A percentile compares a stretch with the other conserved stretches of the same genome.
phyloP scores from a whole-genome alignment of 495 filamentous ascomycete genomes.

The Penicillium tannophilum region DNA sequence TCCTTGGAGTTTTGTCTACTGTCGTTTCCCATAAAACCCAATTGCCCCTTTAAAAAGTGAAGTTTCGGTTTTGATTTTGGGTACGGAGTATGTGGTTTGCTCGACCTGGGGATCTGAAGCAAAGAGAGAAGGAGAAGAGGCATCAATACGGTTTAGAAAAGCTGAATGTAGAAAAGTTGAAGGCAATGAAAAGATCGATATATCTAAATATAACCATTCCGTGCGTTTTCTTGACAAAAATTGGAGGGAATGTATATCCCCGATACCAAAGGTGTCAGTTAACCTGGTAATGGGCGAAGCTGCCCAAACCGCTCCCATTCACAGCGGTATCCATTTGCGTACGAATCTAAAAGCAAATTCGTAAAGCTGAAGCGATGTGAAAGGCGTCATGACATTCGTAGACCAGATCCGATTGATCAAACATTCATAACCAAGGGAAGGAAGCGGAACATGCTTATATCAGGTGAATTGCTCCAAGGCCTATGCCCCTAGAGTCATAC shows the following conservation, averaged over 20 bases:
- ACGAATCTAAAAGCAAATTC: not conserved
- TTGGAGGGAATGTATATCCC: not conserved
- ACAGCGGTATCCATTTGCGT: not conserved
- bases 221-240: not conserved
- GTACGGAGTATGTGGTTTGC: not conserved
- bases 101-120: not conserved
- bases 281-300: not conserved
- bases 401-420: constrained; percentile 4
- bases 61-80: not conserved
- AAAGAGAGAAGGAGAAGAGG: not conserved
- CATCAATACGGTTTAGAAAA: constrained; percentile 4
- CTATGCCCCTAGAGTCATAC: not conserved
- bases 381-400: constrained; percentile 6
- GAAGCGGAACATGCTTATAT: not conserved
- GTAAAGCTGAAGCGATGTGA: not conserved
- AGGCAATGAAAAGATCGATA: constrained; percentile 6
- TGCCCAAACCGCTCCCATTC: not conserved
- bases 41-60: not conserved
- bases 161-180: not conserved
- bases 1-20: not conserved
- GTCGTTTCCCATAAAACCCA: too few relatives aligned
- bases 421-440: not conserved
- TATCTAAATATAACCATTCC: constrained; percentile 12
- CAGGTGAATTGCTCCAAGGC: not conserved
- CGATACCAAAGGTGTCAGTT: not conserved